Evolutionary conservation across 2,329 filamentous ascomycete species (phyloP).

Genomic region (Phialophora tarda): DNA sequence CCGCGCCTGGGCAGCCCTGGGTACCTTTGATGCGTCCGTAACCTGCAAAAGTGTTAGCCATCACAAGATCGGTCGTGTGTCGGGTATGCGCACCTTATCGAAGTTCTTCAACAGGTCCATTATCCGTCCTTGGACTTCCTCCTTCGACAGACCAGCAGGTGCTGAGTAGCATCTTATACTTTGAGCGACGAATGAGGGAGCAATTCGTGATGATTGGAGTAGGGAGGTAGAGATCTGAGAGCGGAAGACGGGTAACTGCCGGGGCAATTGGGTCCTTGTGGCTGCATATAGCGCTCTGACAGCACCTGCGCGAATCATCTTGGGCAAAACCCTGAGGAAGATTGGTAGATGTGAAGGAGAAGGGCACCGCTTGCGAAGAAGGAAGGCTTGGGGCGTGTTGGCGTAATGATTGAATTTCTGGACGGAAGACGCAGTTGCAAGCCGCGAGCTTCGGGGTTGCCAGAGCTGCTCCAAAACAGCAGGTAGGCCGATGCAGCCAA

Average conservation of each 20-base stretch:
- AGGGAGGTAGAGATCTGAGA: slow-evolving; percentile 65
- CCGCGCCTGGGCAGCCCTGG: neutral
- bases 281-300: slow-evolving; percentile 73
- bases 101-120: slow-evolving; percentile 92
- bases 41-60: slow-evolving; percentile 43
- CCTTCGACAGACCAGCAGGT: slow-evolving; percentile 74
- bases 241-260: slow-evolving; percentile 62
- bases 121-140: slow-evolving; percentile 90
- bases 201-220: slow-evolving; percentile 65
- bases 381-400: slow-evolving; percentile 30
- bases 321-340: slow-evolving; percentile 44
- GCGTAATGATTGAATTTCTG: slow-evolving; percentile 32
- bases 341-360: slow-evolving; percentile 10
- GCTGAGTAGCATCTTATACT: slow-evolving; percentile 86
- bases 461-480: slow-evolving; percentile 15
- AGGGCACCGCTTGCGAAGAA: neutral
- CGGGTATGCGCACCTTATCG: slow-evolving; percentile 75
- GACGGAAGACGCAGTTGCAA: slow-evolving; percentile 28
- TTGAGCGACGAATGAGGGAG: slow-evolving; percentile 68
- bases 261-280: slow-evolving; percentile 55
- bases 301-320: slow-evolving; percentile 89
- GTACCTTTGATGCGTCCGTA: slow-evolving; percentile 63
- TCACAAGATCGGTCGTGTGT: neutral
- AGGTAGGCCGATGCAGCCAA: slow-evolving; percentile 17
- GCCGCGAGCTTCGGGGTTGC: slow-evolving; percentile 36